These are phyloP conservation scores for Triticum dicoccoides DNA, from an alignment of 176 grass and related monocot species.

Conservation along the genomic window DNA sequence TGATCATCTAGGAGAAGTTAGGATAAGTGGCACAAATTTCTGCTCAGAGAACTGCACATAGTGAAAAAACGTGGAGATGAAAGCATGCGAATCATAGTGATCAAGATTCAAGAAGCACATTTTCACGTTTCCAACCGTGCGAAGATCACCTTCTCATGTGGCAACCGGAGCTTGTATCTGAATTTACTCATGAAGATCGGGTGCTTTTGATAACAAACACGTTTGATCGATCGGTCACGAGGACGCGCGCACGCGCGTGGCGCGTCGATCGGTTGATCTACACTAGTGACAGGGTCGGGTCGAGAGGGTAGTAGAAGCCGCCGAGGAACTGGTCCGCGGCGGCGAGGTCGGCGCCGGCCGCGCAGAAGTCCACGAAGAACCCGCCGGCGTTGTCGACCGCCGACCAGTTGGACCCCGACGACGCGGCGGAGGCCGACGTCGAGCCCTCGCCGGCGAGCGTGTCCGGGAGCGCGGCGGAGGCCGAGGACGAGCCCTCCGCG, in stretches of 20 bases:
- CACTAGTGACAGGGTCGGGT: constrained; percentile 32
- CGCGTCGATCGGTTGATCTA: neutral
- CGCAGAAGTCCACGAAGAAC: constrained; percentile 38
- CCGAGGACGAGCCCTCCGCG: constrained; percentile 22
- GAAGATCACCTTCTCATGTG: too few species aligned
- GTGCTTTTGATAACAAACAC: neutral
- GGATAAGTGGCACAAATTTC: too few species aligned
- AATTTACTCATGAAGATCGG: neutral
- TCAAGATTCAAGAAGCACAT: neutral
- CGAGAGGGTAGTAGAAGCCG: constrained; percentile 46
- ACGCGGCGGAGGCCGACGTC: neutral
- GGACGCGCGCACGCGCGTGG: neutral
- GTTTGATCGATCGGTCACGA: neutral
- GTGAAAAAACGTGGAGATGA: neutral
- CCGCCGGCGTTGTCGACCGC: constrained; percentile 24
- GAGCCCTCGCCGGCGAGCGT: neutral
- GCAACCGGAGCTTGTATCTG: neutral
- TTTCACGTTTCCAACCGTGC: neutral
- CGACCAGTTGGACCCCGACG: constrained; percentile 46
- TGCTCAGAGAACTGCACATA: too few species aligned
- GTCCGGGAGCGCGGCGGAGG: constrained; percentile 24
- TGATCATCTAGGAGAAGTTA: neutral
- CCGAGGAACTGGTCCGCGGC: constrained; percentile 33
- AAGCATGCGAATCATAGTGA: neutral
- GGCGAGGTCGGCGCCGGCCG: neutral